Percentiles rank a stretch among this genome's conserved stretches.
Conservation (phyloP, 2,329 filamentous ascomycete genomes). For the Fusarium floridanum region DNA sequence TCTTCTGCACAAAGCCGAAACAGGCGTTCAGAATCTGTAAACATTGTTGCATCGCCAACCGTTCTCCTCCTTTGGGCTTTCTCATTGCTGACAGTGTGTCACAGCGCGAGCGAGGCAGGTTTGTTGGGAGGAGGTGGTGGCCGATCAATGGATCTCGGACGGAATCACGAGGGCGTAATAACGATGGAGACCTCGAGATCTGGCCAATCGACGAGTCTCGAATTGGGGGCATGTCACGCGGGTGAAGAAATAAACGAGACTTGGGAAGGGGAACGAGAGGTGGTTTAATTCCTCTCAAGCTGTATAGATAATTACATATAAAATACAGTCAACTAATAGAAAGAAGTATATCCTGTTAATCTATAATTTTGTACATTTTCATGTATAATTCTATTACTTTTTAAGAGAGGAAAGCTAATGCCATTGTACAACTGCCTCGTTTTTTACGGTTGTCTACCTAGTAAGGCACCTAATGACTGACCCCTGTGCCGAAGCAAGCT, state of each 20-base stretch:
- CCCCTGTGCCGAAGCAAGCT: constrained; percentile 3
- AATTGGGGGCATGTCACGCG: constrained; percentile 13
- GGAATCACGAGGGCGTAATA: constrained; percentile 33
- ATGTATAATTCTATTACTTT: not conserved
- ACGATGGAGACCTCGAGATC: constrained; percentile 26
- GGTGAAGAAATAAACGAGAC: not conserved
- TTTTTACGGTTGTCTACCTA: not conserved
- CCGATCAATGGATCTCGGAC: constrained; percentile 14
- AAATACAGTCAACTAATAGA: not conserved
- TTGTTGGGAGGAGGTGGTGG: not conserved
- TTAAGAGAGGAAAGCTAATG: not conserved
- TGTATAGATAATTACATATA: not conserved
- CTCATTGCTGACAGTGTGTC: constrained; percentile 6
- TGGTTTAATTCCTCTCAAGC: not conserved
- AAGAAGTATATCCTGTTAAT: not conserved
- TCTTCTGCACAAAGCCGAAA: not conserved
- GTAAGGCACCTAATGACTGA: not conserved
- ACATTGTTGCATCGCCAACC: not conserved
- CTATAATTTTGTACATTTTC: not conserved
- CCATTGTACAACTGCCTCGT: not conserved
- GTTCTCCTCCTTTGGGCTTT: not conserved
- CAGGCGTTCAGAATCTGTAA: not conserved
- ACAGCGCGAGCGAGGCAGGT: constrained; percentile 1
- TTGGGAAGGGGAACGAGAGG: not conserved
- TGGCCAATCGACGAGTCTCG: constrained; percentile 34